Percentiles rank a stretch among this genome's conserved stretches.
phyloP scores from a whole-genome alignment of 192 early-diverging fungal species.

The Entomortierella parvispora region DNA sequence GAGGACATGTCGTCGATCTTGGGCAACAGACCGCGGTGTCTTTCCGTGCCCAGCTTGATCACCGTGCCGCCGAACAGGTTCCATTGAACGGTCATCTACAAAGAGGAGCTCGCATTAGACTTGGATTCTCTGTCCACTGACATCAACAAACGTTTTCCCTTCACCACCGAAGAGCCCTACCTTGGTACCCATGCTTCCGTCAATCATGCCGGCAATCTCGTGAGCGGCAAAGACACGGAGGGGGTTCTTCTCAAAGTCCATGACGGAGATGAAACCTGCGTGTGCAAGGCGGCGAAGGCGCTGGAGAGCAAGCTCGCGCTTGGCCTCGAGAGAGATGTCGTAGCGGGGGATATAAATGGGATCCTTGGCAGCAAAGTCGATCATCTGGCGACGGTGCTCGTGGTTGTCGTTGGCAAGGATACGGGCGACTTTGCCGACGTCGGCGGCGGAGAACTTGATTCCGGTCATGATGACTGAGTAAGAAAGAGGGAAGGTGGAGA shows the following conservation, averaged over 20 bases:
- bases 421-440: constrained; percentile 33
- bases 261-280: constrained; percentile 67
- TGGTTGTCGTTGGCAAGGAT: constrained; percentile 67
- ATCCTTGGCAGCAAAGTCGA: constrained; percentile 60
- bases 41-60: constrained; percentile 78
- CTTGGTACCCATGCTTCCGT: constrained; percentile 80
- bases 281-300: constrained; percentile 62
- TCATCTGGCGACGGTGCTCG: constrained; percentile 60
- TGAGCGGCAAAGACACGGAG: constrained; percentile 76
- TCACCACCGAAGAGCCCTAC: background rate
- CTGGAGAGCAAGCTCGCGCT: constrained; percentile 72
- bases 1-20: constrained; percentile 71
- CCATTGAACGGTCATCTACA: constrained; percentile 49
- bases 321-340: constrained; percentile 66
- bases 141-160: background rate
- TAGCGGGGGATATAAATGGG: constrained; percentile 71
- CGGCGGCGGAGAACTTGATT: constrained; percentile 33
- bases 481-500: background rate
- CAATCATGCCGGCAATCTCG: constrained; percentile 79
- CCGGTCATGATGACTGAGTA: background rate
- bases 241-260: constrained; percentile 77
- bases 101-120: background rate
- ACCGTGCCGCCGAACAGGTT: constrained; percentile 61
- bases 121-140: no score
- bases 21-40: constrained; percentile 71